Conservation (phyloP, 2,329 filamentous ascomycete species). For the Phialophora tarda region DNA sequence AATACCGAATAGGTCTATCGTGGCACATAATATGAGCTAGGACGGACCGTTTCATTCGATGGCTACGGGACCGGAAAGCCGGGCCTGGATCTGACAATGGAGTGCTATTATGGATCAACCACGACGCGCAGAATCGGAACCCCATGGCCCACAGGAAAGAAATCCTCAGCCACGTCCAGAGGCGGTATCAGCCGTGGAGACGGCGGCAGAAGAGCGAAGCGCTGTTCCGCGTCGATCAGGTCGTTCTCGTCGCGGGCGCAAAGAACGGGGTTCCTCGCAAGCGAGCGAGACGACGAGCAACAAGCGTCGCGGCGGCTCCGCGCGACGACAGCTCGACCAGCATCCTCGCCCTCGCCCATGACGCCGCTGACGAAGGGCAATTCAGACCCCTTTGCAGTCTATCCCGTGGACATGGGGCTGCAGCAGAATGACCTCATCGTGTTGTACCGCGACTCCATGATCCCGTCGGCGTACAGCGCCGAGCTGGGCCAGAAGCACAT, state of each 20-base stretch:
- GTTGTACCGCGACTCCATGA: constrained; percentile 3
- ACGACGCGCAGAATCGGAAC: background rate
- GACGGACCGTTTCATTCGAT: no score
- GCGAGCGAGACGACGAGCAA: background rate
- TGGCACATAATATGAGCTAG: no score
- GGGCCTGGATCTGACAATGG: background rate
- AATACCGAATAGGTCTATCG: no score
- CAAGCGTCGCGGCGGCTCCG: background rate
- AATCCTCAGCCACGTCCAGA: constrained; percentile 1
- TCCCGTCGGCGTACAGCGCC: constrained; percentile 7
- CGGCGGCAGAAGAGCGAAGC: constrained; percentile 2
- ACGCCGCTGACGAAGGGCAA: background rate
- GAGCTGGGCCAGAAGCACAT: constrained; percentile 8
- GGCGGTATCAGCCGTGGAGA: constrained; percentile 1
- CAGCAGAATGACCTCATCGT: constrained; percentile 1
- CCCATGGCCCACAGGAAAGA: background rate
- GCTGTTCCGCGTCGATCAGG: background rate
- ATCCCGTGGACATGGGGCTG: background rate
- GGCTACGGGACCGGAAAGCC: background rate
- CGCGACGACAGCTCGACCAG: background rate
- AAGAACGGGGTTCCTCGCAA: background rate
- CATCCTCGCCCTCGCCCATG: background rate
- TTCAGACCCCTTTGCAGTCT: constrained; percentile 7
- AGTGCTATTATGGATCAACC: background rate
- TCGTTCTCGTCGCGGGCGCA: background rate